phyloP scores from a whole-genome alignment of 257 asterid species.

The Fraxinus quadrangulata region DNA sequence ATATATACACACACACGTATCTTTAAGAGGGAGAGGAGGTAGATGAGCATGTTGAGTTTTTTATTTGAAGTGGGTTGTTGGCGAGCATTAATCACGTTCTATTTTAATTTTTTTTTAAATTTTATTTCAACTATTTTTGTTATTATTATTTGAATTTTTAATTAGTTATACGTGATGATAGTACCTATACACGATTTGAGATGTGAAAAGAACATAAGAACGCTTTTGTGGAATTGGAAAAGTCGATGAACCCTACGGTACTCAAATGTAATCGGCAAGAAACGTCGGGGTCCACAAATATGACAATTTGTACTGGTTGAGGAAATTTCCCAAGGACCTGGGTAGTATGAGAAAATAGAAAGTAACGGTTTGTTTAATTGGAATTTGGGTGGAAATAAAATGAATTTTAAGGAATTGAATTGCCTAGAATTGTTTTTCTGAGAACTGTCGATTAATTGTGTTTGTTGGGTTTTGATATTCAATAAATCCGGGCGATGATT shows the following conservation, averaged over 20 bases:
- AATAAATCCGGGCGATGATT: too few relatives aligned
- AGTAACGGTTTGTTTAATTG: too few relatives aligned
- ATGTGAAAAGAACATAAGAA: not conserved
- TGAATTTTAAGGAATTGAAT: too few relatives aligned
- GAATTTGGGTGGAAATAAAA: too few relatives aligned
- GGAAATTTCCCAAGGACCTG: not conserved
- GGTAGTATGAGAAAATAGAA: too few relatives aligned
- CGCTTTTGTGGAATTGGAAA: not conserved
- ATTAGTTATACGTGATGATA: not conserved
- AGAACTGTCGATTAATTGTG: too few relatives aligned
- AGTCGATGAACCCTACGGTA: not conserved
- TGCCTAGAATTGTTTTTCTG: too few relatives aligned
- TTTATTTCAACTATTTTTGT: not conserved
- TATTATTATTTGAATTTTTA: not conserved
- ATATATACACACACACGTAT: not conserved
- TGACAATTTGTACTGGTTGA: not conserved
- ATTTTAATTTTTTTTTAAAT: not conserved
- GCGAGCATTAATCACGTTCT: conserved; percentile 26
- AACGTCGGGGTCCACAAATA: not conserved
- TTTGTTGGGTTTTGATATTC: too few relatives aligned
- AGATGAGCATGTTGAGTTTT: conserved; percentile 35
- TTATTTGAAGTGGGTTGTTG: conserved; percentile 40
- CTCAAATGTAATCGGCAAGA: not conserved
- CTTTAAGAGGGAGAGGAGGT: conserved; percentile 25
- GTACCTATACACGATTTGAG: not conserved